Conservation (phyloP, 1,139 yeast genomes). For the Magnusiomyces suaveolens region DNA sequence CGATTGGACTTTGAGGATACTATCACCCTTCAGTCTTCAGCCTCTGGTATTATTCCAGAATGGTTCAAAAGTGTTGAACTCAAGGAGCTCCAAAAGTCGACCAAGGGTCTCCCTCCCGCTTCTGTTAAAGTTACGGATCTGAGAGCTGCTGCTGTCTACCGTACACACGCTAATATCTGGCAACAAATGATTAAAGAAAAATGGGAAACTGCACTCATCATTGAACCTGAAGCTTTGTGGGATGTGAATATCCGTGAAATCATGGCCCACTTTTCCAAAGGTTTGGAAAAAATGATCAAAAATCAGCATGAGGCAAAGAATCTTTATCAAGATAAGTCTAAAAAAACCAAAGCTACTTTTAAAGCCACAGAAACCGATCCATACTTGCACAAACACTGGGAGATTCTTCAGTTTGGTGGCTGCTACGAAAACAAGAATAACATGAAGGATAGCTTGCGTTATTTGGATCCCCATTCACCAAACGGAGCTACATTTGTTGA, state of each 20-base stretch:
- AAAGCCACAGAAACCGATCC: slow-evolving; percentile 9
- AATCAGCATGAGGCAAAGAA: no score
- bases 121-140: neutral
- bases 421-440: slow-evolving; percentile 1
- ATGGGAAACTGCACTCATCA: neutral
- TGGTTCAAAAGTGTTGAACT: neutral
- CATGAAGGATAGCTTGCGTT: neutral
- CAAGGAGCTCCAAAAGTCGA: slow-evolving; percentile 11
- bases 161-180: slow-evolving; percentile 8
- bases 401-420: slow-evolving; percentile 10
- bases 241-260: neutral
- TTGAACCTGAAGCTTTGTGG: neutral
- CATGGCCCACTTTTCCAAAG: neutral
- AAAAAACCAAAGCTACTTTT: neutral
- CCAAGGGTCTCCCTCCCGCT: slow-evolving; percentile 1
- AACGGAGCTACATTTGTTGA: neutral
- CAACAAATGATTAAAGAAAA: slow-evolving; percentile 2
- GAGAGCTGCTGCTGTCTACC: neutral
- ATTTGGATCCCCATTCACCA: slow-evolving; percentile 1
- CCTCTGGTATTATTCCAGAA: slow-evolving; percentile 8
- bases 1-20: slow-evolving; percentile 17
- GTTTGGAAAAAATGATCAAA: neutral
- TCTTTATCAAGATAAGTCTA: neutral
- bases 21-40: slow-evolving; percentile 14
- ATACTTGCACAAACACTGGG: slow-evolving; percentile 9